These are phyloP conservation scores for Ministeria vibrans DNA, from an alignment of 78 protist species.

Conservation along the genomic window DNA sequence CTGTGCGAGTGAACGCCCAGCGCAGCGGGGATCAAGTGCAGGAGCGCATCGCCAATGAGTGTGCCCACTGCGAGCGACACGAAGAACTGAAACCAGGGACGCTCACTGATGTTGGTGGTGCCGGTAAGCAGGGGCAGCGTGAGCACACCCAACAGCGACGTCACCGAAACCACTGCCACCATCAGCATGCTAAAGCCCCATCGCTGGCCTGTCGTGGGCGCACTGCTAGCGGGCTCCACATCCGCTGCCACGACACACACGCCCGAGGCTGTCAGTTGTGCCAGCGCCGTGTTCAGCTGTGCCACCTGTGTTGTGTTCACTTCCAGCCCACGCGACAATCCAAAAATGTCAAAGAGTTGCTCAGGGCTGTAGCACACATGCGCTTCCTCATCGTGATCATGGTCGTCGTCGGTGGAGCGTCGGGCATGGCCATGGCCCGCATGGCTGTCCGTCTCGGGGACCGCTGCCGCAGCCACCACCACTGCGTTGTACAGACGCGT, in stretches of 20 bases:
- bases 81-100: background rate
- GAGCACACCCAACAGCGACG: background rate
- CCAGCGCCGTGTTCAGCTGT: background rate
- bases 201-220: background rate
- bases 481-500: no score
- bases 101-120: background rate
- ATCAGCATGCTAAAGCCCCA: background rate
- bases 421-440: background rate
- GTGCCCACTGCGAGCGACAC: constrained; percentile 8
- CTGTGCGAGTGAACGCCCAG: constrained; percentile 6
- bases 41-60: constrained; percentile 12
- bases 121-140: background rate
- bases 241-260: background rate
- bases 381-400: background rate
- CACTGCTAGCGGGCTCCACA: background rate
- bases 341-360: background rate
- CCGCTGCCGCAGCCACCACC: no score
- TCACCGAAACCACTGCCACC: background rate
- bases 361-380: background rate
- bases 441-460: no score
- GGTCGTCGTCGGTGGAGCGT: background rate
- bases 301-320: background rate
- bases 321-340: no score
- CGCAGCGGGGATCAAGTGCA: background rate
- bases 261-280: background rate